phyloP scores from a whole-genome alignment of 2,329 filamentous ascomycete species.

The Alternaria sp. region DNA sequence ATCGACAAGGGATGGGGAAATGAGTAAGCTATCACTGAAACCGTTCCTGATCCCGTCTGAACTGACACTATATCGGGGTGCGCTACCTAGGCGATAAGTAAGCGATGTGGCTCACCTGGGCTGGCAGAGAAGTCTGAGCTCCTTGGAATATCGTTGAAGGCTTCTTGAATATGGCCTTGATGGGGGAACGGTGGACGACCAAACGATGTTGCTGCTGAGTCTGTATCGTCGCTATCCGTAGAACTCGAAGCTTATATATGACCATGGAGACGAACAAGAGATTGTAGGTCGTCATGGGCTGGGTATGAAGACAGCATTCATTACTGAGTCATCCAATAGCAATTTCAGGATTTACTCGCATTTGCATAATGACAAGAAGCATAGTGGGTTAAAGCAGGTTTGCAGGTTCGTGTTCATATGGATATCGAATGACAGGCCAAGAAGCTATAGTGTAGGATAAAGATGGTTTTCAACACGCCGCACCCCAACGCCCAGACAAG shows the following conservation, averaged over 20 bases:
- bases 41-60: neutral
- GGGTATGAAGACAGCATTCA: neutral
- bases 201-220: neutral
- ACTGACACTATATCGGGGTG: neutral
- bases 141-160: neutral
- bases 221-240: neutral
- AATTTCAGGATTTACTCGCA: neutral
- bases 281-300: neutral
- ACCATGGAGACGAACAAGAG: neutral
- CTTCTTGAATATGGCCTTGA: neutral
- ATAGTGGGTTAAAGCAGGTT: neutral
- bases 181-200: neutral
- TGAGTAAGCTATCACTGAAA: slow-evolving; percentile 3
- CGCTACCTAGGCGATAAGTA: neutral
- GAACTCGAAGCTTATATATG: neutral
- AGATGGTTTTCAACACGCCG: neutral
- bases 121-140: neutral
- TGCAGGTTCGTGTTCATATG: neutral
- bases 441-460: slow-evolving; percentile 4
- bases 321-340: neutral
- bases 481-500: neutral
- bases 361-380: neutral
- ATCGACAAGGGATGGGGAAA: slow-evolving; percentile 13
- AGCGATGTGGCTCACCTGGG: neutral
- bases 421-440: neutral